Percentiles rank a stretch among this genome's conserved stretches.
Conservation (phyloP, 73 alveolate genomes). For the Paramecium primaurelia region DNA sequence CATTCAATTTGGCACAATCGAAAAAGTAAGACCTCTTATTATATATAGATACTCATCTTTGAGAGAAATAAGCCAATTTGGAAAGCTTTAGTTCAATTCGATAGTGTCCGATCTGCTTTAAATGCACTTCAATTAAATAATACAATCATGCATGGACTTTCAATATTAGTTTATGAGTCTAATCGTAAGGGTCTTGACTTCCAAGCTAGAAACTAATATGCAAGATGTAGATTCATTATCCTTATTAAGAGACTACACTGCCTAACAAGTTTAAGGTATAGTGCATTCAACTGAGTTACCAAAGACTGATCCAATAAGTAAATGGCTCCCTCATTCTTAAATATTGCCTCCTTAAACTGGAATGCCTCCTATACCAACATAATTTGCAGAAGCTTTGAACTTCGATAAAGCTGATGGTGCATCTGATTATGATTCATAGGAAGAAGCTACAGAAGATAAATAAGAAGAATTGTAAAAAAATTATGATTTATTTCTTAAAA, state of each 20-base stretch:
- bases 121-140: not conserved
- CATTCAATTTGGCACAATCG: not conserved
- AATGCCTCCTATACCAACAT: not conserved
- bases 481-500: not conserved
- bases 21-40: not conserved
- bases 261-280: not conserved
- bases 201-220: constrained; percentile 22
- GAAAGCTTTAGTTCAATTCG: constrained; percentile 32
- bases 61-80: constrained; percentile 45
- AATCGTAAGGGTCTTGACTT: constrained; percentile 14
- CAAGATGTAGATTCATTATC: not conserved
- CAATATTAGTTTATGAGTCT: constrained; percentile 25
- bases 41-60: not conserved
- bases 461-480: not conserved
- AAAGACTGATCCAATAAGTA: not conserved
- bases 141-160: constrained; percentile 26
- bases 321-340: not conserved
- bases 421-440: not conserved
- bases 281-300: not conserved
- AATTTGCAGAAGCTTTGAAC: not conserved
- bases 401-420: not conserved
- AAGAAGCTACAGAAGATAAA: not conserved
- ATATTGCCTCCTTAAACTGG: not conserved
- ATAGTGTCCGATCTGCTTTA: not conserved
- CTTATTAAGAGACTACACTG: not conserved